phyloP scores from a whole-genome alignment of 495 filamentous ascomycete genomes.

The Aspergillus bridgeri region DNA sequence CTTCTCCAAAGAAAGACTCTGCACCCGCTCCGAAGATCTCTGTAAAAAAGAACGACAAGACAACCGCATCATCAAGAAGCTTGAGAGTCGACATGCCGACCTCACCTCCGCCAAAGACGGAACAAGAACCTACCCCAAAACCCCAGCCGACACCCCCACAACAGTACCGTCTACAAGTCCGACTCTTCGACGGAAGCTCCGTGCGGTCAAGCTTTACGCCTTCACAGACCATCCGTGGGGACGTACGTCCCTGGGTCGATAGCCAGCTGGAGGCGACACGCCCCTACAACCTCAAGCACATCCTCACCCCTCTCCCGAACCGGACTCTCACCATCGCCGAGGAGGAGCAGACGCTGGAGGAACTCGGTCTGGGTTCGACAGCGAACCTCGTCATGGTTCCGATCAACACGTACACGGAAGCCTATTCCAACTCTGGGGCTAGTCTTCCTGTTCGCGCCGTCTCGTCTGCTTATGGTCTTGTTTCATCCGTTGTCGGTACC shows the following conservation, averaged over 20 bases:
- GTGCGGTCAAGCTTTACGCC: constrained; percentile 69
- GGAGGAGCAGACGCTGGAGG: constrained; percentile 62
- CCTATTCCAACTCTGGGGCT: constrained; percentile 48
- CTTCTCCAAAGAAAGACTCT: background rate
- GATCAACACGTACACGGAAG: constrained; percentile 55
- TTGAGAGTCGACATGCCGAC: background rate
- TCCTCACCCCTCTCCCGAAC: constrained; percentile 75
- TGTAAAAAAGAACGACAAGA: background rate
- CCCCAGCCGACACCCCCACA: constrained; percentile 26
- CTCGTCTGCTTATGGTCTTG: constrained; percentile 41
- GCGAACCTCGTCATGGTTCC: constrained; percentile 82
- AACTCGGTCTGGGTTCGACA: constrained; percentile 68
- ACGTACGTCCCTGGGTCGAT: constrained; percentile 79
- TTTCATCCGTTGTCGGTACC: constrained; percentile 39
- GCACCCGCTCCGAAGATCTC: background rate
- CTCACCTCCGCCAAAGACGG: background rate
- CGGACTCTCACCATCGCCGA: constrained; percentile 67
- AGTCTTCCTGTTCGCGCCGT: constrained; percentile 44
- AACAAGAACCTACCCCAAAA: constrained; percentile 10
- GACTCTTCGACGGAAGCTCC: constrained; percentile 78
- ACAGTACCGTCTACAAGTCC: constrained; percentile 68
- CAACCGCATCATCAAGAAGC: background rate
- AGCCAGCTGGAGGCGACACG: constrained; percentile 43
- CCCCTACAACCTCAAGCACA: constrained; percentile 81
- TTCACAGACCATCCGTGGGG: constrained; percentile 55